These are phyloP conservation scores for Colletotrichum plurivorum DNA, from an alignment of 2,329 filamentous ascomycete genomes.

Conservation along the genomic window DNA sequence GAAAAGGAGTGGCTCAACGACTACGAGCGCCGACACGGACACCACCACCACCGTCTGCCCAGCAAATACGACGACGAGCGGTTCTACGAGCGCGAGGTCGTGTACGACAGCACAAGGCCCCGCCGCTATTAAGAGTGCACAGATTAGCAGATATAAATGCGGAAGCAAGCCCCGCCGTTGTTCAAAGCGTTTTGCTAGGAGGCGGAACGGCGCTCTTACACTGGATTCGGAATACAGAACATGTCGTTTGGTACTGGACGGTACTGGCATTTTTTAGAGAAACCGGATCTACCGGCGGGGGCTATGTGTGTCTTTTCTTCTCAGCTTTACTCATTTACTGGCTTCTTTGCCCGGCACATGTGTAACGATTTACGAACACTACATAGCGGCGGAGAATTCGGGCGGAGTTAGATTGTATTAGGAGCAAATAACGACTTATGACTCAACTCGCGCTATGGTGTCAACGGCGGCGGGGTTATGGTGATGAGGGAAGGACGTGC, in stretches of 20 bases:
- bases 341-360: conserved; percentile 31
- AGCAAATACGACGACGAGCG: conserved; percentile 71
- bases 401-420: conserved; percentile 37
- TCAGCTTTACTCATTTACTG: conserved; percentile 22
- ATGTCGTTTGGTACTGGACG: conserved; percentile 18
- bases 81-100: conserved; percentile 77
- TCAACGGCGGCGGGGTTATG: too few relatives aligned
- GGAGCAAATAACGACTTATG: conserved; percentile 39
- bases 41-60: conserved; percentile 46
- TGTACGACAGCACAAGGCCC: conserved; percentile 66
- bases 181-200: background rate
- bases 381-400: conserved; percentile 39
- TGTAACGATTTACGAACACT: conserved; percentile 41
- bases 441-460: background rate
- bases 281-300: conserved; percentile 20
- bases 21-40: conserved; percentile 59
- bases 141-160: conserved; percentile 8
- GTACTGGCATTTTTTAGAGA: conserved; percentile 34
- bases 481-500: too few relatives aligned
- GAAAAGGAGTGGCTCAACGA: conserved; percentile 71
- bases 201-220: conserved; percentile 7
- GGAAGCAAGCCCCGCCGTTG: conserved; percentile 10
- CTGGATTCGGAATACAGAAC: conserved; percentile 35
- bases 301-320: conserved; percentile 26
- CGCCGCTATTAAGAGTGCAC: conserved; percentile 31